These are phyloP conservation scores for Hypoxylon perforatum DNA, from an alignment of 495 filamentous ascomycete species.

Conservation along the genomic window DNA sequence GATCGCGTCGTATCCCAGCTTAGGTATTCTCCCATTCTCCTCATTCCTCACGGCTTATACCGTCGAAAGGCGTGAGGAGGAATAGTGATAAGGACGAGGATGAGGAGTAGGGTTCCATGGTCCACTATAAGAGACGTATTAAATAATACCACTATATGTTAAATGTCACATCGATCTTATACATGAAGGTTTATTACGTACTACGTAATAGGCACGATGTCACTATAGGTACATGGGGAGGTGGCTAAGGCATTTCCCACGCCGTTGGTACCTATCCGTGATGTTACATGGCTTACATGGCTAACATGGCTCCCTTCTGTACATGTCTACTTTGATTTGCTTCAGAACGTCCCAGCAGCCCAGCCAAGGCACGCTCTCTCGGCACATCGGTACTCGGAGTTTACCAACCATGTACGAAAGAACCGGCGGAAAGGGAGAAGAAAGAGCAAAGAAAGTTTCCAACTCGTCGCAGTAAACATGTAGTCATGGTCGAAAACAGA, in stretches of 20 bases:
- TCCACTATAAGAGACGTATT: constrained; percentile 16
- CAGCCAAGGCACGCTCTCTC: constrained; percentile 24
- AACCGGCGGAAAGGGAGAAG: constrained; percentile 20
- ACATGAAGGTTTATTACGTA: background rate
- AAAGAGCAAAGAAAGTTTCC: constrained; percentile 5
- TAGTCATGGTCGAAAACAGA: background rate
- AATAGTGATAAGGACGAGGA: no score
- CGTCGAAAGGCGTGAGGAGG: background rate
- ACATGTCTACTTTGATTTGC: constrained; percentile 7
- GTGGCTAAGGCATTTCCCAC: constrained; percentile 21
- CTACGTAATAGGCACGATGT: background rate
- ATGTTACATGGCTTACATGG: constrained; percentile 15
- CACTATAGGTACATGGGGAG: constrained; percentile 6
- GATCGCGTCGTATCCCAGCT: no score
- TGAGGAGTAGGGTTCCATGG: constrained; percentile 3
- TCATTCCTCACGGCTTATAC: background rate
- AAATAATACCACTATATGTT: no score
- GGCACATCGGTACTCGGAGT: constrained; percentile 41
- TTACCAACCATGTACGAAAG: constrained; percentile 22
- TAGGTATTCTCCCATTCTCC: background rate
- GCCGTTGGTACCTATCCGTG: constrained; percentile 27
- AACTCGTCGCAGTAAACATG: constrained; percentile 8
- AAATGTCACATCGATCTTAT: constrained; percentile 1
- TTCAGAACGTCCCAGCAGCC: background rate
- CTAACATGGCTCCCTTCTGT: background rate